Evolutionary conservation across 75 land plant species (phyloP).

Genomic region (Sequoiadendron giganteum): DNA sequence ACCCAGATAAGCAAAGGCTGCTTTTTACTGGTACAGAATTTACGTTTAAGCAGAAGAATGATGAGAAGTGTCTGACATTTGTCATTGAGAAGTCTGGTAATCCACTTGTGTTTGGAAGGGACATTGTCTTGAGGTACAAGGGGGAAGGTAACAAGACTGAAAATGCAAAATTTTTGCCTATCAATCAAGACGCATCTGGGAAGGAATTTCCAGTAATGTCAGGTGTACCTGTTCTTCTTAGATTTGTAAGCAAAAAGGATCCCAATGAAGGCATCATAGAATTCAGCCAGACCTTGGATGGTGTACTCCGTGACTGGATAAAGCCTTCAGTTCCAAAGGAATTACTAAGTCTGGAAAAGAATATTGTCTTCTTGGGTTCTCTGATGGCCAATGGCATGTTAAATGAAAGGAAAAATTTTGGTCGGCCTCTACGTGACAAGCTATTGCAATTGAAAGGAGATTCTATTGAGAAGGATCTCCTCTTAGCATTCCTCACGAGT

Average conservation of each 20-base stretch:
- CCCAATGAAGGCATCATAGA: not conserved
- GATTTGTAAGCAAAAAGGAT: not conserved
- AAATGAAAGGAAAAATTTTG: not conserved
- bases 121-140: not conserved
- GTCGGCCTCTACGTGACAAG: not conserved
- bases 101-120: not conserved
- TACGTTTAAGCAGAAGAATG: not conserved
- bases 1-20: not conserved
- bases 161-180: not conserved
- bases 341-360: not conserved
- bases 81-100: not conserved
- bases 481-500: not conserved
- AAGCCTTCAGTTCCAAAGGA: not conserved
- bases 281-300: not conserved
- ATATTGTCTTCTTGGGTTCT: not conserved
- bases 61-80: not conserved
- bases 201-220: not conserved
- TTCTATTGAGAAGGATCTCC: not conserved
- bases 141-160: not conserved
- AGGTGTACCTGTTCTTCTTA: not conserved
- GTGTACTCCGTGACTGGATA: not conserved
- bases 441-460: not conserved
- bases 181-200: not conserved
- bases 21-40: not conserved
- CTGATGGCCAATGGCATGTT: not conserved